These are phyloP conservation scores for Mimosa pudica DNA, from an alignment of 306 rosid genomes.

Conservation along the genomic window DNA sequence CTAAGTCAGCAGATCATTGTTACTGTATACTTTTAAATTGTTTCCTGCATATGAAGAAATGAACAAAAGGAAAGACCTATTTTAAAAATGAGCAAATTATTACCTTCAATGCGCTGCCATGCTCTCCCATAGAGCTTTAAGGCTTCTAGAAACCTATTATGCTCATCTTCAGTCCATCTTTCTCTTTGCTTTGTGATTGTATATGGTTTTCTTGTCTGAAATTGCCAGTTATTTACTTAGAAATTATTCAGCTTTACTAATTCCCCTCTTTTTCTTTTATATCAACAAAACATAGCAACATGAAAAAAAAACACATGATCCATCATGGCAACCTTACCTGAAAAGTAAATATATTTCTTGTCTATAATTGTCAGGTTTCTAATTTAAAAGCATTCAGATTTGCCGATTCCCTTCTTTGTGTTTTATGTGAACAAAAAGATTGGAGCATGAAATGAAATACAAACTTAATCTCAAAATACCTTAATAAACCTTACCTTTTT, in stretches of 20 bases:
- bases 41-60: slow-evolving; percentile 20
- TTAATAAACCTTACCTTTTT: not conserved
- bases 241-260: slow-evolving; percentile 20
- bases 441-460: not conserved
- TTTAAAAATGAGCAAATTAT: slow-evolving; percentile 3
- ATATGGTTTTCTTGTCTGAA: slow-evolving; percentile 86
- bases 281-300: slow-evolving; percentile 28
- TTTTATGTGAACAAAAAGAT: slow-evolving; percentile 45
- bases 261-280: slow-evolving; percentile 43
- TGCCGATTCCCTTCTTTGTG: slow-evolving; percentile 19
- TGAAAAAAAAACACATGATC: slow-evolving; percentile 3
- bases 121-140: slow-evolving; percentile 94
- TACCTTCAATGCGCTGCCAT: slow-evolving; percentile 99
- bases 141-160: slow-evolving; percentile 88
- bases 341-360: slow-evolving; percentile 74
- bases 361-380: slow-evolving; percentile 48
- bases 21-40: slow-evolving; percentile 27
- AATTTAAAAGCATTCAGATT: slow-evolving; percentile 30
- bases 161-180: slow-evolving; percentile 99
- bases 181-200: slow-evolving; percentile 98
- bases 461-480: not conserved
- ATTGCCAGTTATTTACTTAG: slow-evolving; percentile 38
- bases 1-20: slow-evolving; percentile 25
- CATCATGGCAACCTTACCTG: not conserved
- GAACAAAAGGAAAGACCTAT: not conserved